Conservation (phyloP, 345 rosid species). For the Ceriops zippeliana region DNA sequence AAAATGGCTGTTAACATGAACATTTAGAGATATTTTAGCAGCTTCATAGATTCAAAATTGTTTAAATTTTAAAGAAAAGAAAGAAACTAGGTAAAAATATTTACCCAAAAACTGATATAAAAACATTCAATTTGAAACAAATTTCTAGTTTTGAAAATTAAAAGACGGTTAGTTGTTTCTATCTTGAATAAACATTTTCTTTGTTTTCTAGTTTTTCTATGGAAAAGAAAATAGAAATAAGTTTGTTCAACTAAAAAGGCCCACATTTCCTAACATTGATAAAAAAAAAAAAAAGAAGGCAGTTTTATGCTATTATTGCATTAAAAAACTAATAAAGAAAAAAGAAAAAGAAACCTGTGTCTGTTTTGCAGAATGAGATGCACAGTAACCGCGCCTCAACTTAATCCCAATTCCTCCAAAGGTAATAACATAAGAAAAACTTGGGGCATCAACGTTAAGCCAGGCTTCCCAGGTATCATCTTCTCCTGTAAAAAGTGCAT, state of each 20-base stretch:
- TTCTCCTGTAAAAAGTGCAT: conserved; percentile 90
- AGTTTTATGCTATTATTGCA: conserved; percentile 7
- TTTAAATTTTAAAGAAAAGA: too few species aligned
- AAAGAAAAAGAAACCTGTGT: conserved; percentile 57
- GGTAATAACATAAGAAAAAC: conserved; percentile 61
- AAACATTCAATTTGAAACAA: neutral
- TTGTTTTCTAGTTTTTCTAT: too few species aligned
- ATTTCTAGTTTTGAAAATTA: neutral
- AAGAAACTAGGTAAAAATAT: too few species aligned
- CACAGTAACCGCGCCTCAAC: conserved; percentile 89
- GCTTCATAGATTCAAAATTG: too few species aligned
- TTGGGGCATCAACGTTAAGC: conserved; percentile 80
- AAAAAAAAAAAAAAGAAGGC: neutral
- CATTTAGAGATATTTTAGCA: too few species aligned
- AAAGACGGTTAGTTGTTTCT: too few species aligned
- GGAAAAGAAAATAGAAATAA: too few species aligned
- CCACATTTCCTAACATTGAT: neutral
- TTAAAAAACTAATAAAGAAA: conserved; percentile 4
- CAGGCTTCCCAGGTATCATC: conserved; percentile 97
- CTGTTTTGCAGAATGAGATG: conserved; percentile 67
- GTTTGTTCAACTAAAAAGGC: too few species aligned
- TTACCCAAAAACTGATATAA: too few species aligned
- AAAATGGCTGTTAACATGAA: too few species aligned
- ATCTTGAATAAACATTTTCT: too few species aligned
- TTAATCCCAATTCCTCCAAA: conserved; percentile 69